phyloP scores from a whole-genome alignment of 2,329 filamentous ascomycete genomes.

The Neobulgaria alba region DNA sequence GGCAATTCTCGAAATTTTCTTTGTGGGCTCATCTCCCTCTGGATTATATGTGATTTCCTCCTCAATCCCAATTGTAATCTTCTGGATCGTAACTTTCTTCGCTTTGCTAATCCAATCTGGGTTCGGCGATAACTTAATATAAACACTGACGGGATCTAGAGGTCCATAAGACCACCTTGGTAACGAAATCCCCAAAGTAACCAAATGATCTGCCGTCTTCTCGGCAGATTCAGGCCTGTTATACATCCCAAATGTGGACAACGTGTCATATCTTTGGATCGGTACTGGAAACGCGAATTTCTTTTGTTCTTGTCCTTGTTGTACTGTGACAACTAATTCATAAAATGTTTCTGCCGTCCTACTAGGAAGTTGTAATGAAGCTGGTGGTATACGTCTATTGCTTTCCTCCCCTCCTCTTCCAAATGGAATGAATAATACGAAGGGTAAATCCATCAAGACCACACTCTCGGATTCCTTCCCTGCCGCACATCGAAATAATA shows the following conservation, averaged over 20 bases:
- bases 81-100: conserved; percentile 84
- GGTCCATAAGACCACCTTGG: conserved; percentile 96
- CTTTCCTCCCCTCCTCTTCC: conserved; percentile 85
- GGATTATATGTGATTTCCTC: conserved; percentile 99
- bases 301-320: conserved; percentile 83
- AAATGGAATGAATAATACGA: conserved; percentile 95
- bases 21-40: conserved; percentile 88
- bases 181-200: conserved; percentile 84
- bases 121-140: conserved; percentile 89
- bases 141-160: conserved; percentile 88
- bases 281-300: conserved; percentile 89
- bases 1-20: conserved; percentile 78
- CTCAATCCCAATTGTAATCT: conserved; percentile 88
- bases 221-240: conserved; percentile 88
- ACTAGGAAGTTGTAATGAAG: conserved; percentile 81
- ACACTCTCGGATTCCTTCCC: conserved; percentile 83
- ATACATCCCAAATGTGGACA: conserved; percentile 99
- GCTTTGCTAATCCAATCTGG: conserved; percentile 87
- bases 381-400: conserved; percentile 82
- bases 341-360: conserved; percentile 96
- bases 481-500: conserved; percentile 77
- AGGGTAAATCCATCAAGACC: conserved; percentile 92
- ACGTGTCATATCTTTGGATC: conserved; percentile 85
- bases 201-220: conserved; percentile 78
- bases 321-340: conserved; percentile 90